phyloP scores from a whole-genome alignment of 164 flowering plant genomes.

The Stephania cephalantha region DNA sequence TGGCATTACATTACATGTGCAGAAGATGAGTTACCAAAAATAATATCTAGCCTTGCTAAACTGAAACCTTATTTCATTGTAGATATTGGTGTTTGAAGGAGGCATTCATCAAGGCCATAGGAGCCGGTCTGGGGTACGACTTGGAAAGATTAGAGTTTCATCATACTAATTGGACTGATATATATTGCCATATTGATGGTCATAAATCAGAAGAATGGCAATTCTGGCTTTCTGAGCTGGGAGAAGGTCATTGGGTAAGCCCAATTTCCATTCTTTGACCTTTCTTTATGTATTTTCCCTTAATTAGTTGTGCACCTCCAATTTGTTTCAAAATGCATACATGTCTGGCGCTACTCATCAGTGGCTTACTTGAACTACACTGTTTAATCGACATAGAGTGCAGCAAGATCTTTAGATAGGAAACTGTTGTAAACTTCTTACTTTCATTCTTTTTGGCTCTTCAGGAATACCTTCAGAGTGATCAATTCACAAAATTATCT shows the following conservation, averaged over 20 bases:
- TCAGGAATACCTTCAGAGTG: too few species aligned
- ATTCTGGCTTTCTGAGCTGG: slow-evolving; percentile 59
- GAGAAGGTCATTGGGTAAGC: slow-evolving; percentile 46
- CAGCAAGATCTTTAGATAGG: background rate
- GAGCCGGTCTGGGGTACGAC: slow-evolving; percentile 49
- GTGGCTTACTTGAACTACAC: background rate
- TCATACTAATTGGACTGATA: slow-evolving; percentile 55
- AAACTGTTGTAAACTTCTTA: too few species aligned
- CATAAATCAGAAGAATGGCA: slow-evolving; percentile 44
- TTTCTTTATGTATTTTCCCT: background rate
- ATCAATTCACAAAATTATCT: too few species aligned
- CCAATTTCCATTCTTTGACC: background rate
- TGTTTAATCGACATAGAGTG: background rate
- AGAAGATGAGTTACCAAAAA: background rate
- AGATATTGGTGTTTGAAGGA: slow-evolving; percentile 93
- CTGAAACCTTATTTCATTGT: slow-evolving; percentile 10
- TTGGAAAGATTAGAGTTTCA: slow-evolving; percentile 63
- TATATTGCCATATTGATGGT: slow-evolving; percentile 44
- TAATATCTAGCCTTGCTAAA: background rate
- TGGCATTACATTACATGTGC: background rate
- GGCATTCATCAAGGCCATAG: slow-evolving; percentile 78
- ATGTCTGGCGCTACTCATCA: background rate
- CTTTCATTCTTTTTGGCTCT: too few species aligned
- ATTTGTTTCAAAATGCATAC: background rate
- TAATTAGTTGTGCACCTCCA: background rate